phyloP scores from a whole-genome alignment of 2,329 filamentous ascomycete genomes.

The Trichoderma atrobrunneum region DNA sequence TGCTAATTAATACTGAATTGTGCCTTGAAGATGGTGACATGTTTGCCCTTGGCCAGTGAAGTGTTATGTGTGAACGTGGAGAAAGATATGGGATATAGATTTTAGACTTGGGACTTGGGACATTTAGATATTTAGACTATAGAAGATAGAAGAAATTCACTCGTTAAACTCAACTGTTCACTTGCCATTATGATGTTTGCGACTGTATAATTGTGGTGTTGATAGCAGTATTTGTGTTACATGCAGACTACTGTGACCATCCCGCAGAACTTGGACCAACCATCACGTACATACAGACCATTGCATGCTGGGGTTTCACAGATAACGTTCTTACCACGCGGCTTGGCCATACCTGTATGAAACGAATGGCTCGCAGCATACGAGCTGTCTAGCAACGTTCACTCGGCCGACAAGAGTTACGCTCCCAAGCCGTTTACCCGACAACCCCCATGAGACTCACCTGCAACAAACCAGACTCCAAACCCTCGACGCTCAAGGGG shows the following conservation, averaged over 20 bases:
- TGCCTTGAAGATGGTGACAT: constrained; percentile 9
- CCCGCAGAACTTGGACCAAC: neutral
- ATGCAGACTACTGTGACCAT: neutral
- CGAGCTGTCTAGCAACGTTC: neutral
- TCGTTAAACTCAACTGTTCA: neutral
- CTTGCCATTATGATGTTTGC: neutral
- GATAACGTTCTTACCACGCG: constrained; percentile 9
- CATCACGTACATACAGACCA: neutral
- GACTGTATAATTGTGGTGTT: neutral
- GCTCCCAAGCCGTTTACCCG: constrained; percentile 3
- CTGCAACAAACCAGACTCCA: neutral
- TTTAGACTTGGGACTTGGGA: neutral
- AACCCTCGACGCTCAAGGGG: neutral
- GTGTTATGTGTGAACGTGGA: neutral
- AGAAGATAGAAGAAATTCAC: neutral
- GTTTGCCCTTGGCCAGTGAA: constrained; percentile 7
- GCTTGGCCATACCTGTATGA: neutral
- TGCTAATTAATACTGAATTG: constrained; percentile 16
- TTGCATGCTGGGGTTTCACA: neutral
- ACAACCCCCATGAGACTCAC: neutral
- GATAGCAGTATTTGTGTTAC: neutral
- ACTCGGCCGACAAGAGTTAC: neutral
- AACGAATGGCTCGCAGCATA: neutral
- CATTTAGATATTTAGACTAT: neutral
- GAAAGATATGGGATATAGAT: neutral